These are phyloP conservation scores for Endocarpon pusillum DNA, from an alignment of 495 filamentous ascomycete genomes.

Conservation along the genomic window DNA sequence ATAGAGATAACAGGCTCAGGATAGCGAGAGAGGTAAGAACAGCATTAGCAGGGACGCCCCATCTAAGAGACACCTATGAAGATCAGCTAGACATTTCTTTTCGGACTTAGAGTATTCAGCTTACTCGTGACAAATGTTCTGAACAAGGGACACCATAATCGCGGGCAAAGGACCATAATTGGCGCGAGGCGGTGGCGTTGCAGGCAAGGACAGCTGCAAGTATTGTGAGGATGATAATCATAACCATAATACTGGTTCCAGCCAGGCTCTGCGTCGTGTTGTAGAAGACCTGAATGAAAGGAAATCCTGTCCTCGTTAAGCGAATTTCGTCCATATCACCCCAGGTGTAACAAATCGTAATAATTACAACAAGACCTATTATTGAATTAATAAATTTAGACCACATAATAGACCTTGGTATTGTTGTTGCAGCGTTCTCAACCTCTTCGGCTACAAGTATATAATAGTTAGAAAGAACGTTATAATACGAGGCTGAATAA, in stretches of 20 bases:
- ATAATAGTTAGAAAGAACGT: too few relatives aligned
- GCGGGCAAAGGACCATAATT: conserved; percentile 40
- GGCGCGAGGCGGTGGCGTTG: conserved; percentile 38
- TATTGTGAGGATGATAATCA: conserved; percentile 31
- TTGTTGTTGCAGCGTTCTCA: conserved; percentile 33
- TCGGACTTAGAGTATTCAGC: conserved; percentile 4
- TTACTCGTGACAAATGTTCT: conserved; percentile 29
- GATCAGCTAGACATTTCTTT: too few relatives aligned
- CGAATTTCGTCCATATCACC: conserved; percentile 30
- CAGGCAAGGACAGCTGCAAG: conserved; percentile 33
- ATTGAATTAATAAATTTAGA: conserved; percentile 31
- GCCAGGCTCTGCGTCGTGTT: conserved; percentile 27
- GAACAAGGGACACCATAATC: conserved; percentile 40
- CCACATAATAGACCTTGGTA: conserved; percentile 37
- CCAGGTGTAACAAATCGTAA: conserved; percentile 36
- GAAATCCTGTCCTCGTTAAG: conserved; percentile 23
- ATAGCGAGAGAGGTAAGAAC: conserved; percentile 28
- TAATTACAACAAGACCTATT: conserved; percentile 32
- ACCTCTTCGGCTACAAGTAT: conserved; percentile 36
- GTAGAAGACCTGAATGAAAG: conserved; percentile 38
- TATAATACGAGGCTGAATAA: too few relatives aligned
- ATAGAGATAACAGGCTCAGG: conserved; percentile 33
- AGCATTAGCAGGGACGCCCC: conserved; percentile 34
- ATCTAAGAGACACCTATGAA: conserved; percentile 27
- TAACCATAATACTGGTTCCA: conserved; percentile 31